Percentiles rank a stretch among this genome's conserved stretches.
phyloP scores from a whole-genome alignment of 2,329 filamentous ascomycete genomes.

The Blastomyces silverae region DNA sequence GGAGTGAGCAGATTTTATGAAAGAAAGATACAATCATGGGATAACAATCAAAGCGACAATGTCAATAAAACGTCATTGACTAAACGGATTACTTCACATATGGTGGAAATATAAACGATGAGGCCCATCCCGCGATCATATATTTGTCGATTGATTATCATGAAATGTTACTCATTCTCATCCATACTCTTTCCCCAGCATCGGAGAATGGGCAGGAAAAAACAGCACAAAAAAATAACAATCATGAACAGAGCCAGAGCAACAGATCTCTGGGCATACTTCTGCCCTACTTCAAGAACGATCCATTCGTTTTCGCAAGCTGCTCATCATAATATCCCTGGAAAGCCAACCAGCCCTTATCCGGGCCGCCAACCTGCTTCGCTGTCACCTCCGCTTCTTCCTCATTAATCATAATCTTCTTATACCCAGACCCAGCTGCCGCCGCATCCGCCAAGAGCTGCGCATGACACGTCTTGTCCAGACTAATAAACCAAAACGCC shows the following conservation, averaged over 20 bases:
- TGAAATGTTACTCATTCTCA: not conserved
- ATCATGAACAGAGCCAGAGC: not conserved
- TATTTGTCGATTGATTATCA: not conserved
- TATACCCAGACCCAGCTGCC: constrained; percentile 33
- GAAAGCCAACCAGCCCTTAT: constrained; percentile 50
- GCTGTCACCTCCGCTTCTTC: constrained; percentile 25
- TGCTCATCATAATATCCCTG: constrained; percentile 51
- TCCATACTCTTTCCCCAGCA: not conserved
- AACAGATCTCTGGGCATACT: not conserved
- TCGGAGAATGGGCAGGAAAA: not conserved
- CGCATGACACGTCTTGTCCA: constrained; percentile 62
- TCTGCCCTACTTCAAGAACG: constrained; percentile 39
- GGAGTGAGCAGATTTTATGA: not conserved
- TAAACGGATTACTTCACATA: not conserved
- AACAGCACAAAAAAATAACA: not conserved
- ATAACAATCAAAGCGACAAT: not conserved
- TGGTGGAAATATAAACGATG: constrained; percentile 1
- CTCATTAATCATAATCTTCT: constrained; percentile 26
- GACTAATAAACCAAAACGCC: constrained; percentile 59
- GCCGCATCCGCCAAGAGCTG: constrained; percentile 65
- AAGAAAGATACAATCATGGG: not conserved
- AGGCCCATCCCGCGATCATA: not conserved
- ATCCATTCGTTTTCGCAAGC: constrained; percentile 46
- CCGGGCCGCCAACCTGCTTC: constrained; percentile 31
- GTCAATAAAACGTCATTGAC: not conserved